Conservation (phyloP, 106 monocot genomes). For the Gastrodia elata region DNA sequence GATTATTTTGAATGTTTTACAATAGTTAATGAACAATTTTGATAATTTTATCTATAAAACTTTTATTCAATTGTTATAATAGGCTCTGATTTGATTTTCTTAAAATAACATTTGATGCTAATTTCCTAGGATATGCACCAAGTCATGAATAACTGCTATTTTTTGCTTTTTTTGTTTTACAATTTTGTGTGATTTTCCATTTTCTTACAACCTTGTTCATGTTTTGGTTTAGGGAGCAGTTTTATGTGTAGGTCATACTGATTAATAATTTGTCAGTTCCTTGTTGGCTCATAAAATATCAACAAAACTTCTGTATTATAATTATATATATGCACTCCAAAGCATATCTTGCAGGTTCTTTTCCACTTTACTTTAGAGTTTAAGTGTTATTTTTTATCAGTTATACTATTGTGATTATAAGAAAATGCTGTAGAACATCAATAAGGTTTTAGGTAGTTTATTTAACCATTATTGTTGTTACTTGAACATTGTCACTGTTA, state of each 20-base stretch:
- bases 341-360: background rate
- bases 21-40: too few species aligned
- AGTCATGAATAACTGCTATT: background rate
- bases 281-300: background rate
- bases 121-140: background rate
- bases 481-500: background rate
- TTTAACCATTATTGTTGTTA: background rate
- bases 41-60: background rate
- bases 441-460: background rate
- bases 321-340: background rate
- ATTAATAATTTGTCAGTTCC: background rate
- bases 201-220: background rate
- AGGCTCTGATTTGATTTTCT: background rate
- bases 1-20: too few species aligned
- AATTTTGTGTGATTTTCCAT: background rate
- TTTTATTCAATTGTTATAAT: background rate
- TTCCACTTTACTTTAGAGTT: background rate
- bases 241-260: background rate
- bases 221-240: background rate
- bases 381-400: background rate
- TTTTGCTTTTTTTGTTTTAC: background rate
- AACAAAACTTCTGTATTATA: background rate
- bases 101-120: background rate
- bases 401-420: background rate
- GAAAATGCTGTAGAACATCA: background rate